A percentile compares a stretch with the other conserved stretches of the same genome.
Evolutionary conservation across 1,139 yeast genomes (phyloP).

Genomic region (Diutina neorugosa): DNA sequence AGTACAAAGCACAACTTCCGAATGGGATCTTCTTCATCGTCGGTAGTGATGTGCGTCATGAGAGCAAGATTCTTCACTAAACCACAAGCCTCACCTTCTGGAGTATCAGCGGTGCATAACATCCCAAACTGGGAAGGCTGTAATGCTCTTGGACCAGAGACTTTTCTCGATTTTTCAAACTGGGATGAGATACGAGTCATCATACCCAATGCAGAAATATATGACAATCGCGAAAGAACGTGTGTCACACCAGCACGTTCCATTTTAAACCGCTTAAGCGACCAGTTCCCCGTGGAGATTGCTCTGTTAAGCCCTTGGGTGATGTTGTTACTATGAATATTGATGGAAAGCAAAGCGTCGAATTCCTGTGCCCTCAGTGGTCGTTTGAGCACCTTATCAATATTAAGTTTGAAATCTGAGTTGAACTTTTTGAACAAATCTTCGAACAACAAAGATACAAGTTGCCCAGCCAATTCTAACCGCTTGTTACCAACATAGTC

Average conservation of each 20-base stretch:
- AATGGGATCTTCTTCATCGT: slow-evolving; percentile 90
- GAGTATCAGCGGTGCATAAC: slow-evolving; percentile 98
- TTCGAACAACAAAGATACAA: slow-evolving; percentile 88
- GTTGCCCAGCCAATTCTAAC: slow-evolving; percentile 92
- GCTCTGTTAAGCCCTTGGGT: slow-evolving; percentile 94
- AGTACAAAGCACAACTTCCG: slow-evolving; percentile 62
- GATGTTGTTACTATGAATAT: slow-evolving; percentile 83
- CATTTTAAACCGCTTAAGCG: slow-evolving; percentile 97
- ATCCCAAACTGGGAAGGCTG: slow-evolving; percentile 99
- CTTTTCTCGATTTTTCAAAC: slow-evolving; percentile 94
- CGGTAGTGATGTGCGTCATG: slow-evolving; percentile 98
- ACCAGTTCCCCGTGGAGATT: slow-evolving; percentile 98
- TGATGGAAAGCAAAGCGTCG: slow-evolving; percentile 81
- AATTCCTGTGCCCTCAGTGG: slow-evolving; percentile 93
- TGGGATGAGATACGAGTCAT: slow-evolving; percentile 99
- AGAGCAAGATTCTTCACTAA: slow-evolving; percentile 90
- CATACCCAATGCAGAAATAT: slow-evolving; percentile 95
- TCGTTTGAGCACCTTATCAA: slow-evolving; percentile 85
- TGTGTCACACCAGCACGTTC: slow-evolving; percentile 99
- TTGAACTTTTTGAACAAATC: slow-evolving; percentile 95
- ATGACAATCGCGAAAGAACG: slow-evolving; percentile 80
- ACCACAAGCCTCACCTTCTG: slow-evolving; percentile 99
- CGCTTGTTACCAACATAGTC: slow-evolving; percentile 98
- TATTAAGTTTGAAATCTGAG: slow-evolving; percentile 83
- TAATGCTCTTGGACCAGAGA: slow-evolving; percentile 96